Evolutionary conservation across 805 yeast species (phyloP), one percentile per base, ranked within the genome.

Genomic region (Teunomyces cretensis): DNA sequence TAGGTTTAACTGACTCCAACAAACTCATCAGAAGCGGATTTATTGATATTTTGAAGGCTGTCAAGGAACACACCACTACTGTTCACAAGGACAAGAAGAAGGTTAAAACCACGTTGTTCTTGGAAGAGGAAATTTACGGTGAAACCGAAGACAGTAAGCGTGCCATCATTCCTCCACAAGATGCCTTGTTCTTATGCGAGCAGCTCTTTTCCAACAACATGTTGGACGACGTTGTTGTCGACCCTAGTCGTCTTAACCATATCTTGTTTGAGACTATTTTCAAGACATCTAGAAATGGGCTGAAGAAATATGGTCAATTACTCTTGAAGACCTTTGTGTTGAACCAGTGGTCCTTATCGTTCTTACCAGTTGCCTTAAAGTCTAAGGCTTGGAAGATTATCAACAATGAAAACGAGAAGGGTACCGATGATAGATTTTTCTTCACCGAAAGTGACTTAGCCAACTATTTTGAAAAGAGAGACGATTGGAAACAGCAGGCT

Each of bases 131-230:
- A 38, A 70, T 89, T 12, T 91, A 85, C 58, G 89, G 85, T 9
- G 57, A 68, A 7, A 54, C 55, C 12, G 62, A 70, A 9, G 70
- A 78, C 2, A 55, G 67, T 9, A 66, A 72, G 13, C 62, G 86
- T 41, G 79, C 84, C 19, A 68, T 83, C 43, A 72, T 88, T 19
- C 67, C 84, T 16, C 85, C 89, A 30, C 78, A 78, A 38, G 96
- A 89, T 58, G 80, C 81, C n/a, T 68, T 46, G 66, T 70, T 22
- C 51, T 62, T 45, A 53, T 58, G 30, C 61, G 81, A 53, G 13
- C 42, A 47, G 6, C 48, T 70, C 24, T 46, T 59, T 13, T 56
- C 51, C 7, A 54, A 55, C 24, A 50, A 57, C 12, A 30, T 40
- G 5, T 42, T 69, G 7, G 52, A 57, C 6, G 74, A 71, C 44